phyloP scores from a whole-genome alignment of 768 basidiomycete genomes.

The Scleroderma bovista region DNA sequence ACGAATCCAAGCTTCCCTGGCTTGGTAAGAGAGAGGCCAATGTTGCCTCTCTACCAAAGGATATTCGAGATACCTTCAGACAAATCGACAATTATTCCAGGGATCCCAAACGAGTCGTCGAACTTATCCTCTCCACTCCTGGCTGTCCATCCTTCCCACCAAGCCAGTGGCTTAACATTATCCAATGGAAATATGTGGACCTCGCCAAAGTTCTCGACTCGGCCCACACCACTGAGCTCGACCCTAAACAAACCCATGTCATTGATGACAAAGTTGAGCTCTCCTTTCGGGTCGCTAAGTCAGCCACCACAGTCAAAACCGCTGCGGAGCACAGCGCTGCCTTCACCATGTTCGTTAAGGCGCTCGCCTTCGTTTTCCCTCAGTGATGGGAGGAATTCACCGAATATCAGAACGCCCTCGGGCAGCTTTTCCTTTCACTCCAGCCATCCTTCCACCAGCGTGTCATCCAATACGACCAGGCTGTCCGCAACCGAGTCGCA shows the following conservation, averaged over 20 bases:
- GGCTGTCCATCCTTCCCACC: conserved; percentile 7
- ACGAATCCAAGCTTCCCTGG: neutral
- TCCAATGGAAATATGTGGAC: conserved; percentile 1
- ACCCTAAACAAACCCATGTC: conserved; percentile 3
- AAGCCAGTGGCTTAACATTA: conserved; percentile 8
- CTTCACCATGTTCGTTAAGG: neutral
- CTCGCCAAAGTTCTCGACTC: conserved; percentile 8
- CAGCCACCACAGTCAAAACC: neutral
- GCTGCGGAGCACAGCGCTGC: neutral
- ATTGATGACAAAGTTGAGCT: neutral
- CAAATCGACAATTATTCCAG: neutral
- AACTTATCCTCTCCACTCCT: neutral
- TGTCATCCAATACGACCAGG: neutral
- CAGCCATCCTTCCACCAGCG: conserved; percentile 18
- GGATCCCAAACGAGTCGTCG: neutral
- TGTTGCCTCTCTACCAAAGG: neutral
- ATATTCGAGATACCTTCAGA: neutral
- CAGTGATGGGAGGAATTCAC: neutral
- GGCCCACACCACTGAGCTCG: neutral
- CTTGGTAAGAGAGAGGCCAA: neutral
- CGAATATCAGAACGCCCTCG: neutral
- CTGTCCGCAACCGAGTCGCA: conserved; percentile 20
- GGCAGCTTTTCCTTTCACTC: conserved; percentile 4
- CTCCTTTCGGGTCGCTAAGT: neutral
- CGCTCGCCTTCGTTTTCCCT: neutral